Base-by-base conservation (phyloP, 148 eudicot species). In the Silene latifolia region DNA sequence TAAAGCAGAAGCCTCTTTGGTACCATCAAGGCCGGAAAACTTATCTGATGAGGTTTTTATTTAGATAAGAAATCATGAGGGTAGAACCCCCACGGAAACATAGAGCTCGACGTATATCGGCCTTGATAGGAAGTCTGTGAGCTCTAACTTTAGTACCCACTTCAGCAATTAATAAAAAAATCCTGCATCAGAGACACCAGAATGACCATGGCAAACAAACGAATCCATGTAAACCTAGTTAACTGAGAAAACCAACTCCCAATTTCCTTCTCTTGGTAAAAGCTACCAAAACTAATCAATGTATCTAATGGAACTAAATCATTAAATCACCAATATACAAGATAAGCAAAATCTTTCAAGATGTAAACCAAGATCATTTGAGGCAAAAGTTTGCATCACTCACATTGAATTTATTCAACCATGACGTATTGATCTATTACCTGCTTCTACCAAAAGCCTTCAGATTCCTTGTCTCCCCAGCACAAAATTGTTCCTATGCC, bases 391-490 rank as follows among this genome's bases (percentile, higher is more conserved):
- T 56, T 58, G n/a, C 7, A 23, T 19, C 57, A 23, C 42, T 19
- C 13, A 24, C 47, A 7, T 25, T n/a, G 29, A 14, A 25, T 29
- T 57, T 48, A 63, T 19, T 44, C 15, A 10, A 46, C 67, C 53
- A 61, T 15, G 8, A 67, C 13, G 62, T 20, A 47, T 32, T 35
- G 17, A 21, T 23, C 12, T 0, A 44, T 8, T 86, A 91, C 98
- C 97, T 93, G 95, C 78, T 91, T 93, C 57, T 82, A 79, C 98
- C 98, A 93, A 87, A 93, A 93, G 79, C 91, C 97, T 84, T 91
- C 89, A 61, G 98, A 91, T 78, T 89, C 93, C 71, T 84, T 78
- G 82, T 93, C 97, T 64, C 90, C 98, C 98, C 98, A 91, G 63
- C 98, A 93, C 54, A 89, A 83, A 78, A 93, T 64, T 63, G 90